Conservation (phyloP, 2,329 filamentous ascomycete species). For the Amphichorda felina region DNA sequence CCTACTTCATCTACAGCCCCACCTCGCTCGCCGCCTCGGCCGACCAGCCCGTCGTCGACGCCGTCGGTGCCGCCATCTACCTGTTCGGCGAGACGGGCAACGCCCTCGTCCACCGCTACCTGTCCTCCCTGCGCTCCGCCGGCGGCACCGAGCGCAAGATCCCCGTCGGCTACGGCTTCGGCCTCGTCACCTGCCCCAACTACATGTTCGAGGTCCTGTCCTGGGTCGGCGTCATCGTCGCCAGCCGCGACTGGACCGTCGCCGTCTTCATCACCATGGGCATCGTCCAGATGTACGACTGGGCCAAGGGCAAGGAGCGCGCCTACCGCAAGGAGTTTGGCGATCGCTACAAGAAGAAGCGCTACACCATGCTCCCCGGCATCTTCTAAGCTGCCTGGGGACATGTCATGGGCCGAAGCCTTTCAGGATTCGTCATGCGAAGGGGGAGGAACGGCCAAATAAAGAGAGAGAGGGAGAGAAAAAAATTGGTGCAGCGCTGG, state of each 20-base stretch:
- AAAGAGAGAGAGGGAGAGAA: no score
- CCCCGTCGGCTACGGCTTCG: conserved; percentile 74
- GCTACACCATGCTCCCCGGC: conserved; percentile 69
- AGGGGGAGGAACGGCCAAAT: no score
- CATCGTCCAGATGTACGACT: conserved; percentile 67
- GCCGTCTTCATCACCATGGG: conserved; percentile 66
- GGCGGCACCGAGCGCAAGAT: conserved; percentile 84
- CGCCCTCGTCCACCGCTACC: conserved; percentile 64
- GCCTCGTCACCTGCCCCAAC: conserved; percentile 86
- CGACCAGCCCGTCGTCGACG: conserved; percentile 39
- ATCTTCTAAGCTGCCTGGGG: conserved; percentile 39
- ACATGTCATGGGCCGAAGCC: no score
- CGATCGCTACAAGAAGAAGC: conserved; percentile 92
- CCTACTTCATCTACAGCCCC: conserved; percentile 76
- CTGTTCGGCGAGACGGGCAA: conserved; percentile 71
- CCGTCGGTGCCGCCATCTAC: conserved; percentile 60
- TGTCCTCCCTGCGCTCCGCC: conserved; percentile 63
- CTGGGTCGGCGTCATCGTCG: conserved; percentile 73
- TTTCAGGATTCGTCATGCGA: no score
- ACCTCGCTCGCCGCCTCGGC: conserved; percentile 51
- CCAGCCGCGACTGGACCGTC: conserved; percentile 70
- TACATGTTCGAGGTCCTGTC: conserved; percentile 88
- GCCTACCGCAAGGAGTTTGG: conserved; percentile 85
- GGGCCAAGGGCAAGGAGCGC: conserved; percentile 87
- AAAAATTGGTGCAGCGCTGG: no score